These are phyloP conservation scores for Camptophora hylomeconis DNA, from an alignment of 2,329 filamentous ascomycete genomes.

Conservation along the genomic window DNA sequence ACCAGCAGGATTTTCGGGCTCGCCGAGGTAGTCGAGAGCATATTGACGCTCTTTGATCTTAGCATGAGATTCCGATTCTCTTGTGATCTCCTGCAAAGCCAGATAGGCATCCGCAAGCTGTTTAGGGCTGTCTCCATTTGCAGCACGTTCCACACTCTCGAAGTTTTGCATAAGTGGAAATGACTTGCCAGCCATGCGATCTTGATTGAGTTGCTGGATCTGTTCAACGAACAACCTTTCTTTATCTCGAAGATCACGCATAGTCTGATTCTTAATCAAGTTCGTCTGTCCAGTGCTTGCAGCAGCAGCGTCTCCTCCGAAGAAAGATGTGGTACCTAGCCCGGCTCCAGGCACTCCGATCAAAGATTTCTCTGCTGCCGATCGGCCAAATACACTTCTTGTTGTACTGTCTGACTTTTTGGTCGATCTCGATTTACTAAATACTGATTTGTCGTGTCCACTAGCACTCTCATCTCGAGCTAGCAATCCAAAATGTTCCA, in stretches of 20 bases:
- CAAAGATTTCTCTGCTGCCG: constrained; percentile 66
- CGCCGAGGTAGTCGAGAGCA: constrained; percentile 63
- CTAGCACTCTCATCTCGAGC: constrained; percentile 31
- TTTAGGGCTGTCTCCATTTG: constrained; percentile 56
- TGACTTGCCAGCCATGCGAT: constrained; percentile 47
- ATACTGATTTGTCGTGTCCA: no score
- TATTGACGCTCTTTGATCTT: constrained; percentile 65
- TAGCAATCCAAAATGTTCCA: constrained; percentile 84
- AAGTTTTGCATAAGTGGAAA: constrained; percentile 69
- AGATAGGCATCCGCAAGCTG: constrained; percentile 73
- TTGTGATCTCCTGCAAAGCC: constrained; percentile 65
- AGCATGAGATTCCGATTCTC: constrained; percentile 50
- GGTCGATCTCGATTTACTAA: constrained; percentile 27
- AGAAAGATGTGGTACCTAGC: constrained; percentile 50
- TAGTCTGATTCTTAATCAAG: constrained; percentile 44
- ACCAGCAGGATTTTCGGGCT: constrained; percentile 50
- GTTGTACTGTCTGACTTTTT: constrained; percentile 18
- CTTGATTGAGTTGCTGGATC: constrained; percentile 64
- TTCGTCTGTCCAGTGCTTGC: constrained; percentile 40
- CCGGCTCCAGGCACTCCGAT: constrained; percentile 63
- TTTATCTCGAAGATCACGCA: constrained; percentile 70
- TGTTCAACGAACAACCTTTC: constrained; percentile 69
- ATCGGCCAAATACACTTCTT: constrained; percentile 53
- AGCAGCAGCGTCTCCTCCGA: constrained; percentile 50
- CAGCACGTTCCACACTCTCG: constrained; percentile 56